Percentiles rank a stretch among this genome's conserved stretches.
Evolutionary conservation across 2,329 filamentous ascomycete species (phyloP).

Genomic region (Talaromyces verruculosus): DNA sequence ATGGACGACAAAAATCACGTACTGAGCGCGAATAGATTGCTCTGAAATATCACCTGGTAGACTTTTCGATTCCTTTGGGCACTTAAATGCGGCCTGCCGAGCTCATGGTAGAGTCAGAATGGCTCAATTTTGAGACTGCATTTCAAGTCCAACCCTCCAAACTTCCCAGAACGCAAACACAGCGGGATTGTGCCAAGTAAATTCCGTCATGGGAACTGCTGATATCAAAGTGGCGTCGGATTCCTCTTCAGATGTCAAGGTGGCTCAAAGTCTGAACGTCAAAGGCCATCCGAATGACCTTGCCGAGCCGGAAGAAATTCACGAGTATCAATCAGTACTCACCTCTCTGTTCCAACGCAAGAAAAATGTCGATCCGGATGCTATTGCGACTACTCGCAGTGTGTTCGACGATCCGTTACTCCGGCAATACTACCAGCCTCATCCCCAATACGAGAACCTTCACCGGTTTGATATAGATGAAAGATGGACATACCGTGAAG

Average conservation of each 20-base stretch:
- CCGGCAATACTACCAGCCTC: conserved; percentile 35
- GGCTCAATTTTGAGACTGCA: not conserved
- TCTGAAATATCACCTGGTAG: not conserved
- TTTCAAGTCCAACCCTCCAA: not conserved
- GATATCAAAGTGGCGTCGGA: conserved; percentile 2
- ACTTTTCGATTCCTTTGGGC: not conserved
- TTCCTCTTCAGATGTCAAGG: not conserved
- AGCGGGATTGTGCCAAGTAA: not conserved
- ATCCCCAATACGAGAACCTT: conserved; percentile 39
- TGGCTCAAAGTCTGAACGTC: not conserved
- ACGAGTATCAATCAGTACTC: conserved; percentile 14
- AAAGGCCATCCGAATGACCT: conserved; percentile 7
- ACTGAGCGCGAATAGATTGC: not conserved
- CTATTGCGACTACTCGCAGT: conserved; percentile 26
- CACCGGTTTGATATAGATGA: conserved; percentile 35
- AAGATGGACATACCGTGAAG: conserved; percentile 34
- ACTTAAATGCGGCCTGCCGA: not conserved
- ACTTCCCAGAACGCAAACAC: not conserved
- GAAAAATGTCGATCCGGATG: conserved; percentile 23
- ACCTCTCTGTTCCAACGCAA: conserved; percentile 8
- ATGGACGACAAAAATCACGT: conserved; percentile 10
- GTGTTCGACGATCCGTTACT: conserved; percentile 48
- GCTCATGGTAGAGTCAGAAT: not conserved
- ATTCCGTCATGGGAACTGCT: not conserved
- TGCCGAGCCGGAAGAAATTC: conserved; percentile 12